Conservation (phyloP, 495 filamentous ascomycete species). For the Hyaloscypha variabilis region DNA sequence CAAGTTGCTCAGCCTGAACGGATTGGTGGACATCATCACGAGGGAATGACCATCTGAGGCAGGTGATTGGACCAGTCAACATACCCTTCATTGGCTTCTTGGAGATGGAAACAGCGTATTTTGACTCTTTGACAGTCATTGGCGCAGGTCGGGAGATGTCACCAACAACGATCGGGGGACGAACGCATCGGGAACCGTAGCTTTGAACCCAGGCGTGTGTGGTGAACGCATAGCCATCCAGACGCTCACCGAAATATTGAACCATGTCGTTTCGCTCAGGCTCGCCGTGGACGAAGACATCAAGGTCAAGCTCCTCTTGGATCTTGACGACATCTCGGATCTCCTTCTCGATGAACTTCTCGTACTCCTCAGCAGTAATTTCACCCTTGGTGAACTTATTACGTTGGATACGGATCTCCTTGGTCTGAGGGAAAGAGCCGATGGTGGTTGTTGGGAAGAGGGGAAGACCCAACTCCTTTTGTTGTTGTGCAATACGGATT, state of each 20-base stretch:
- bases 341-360: conserved; percentile 98
- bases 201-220: conserved; percentile 98
- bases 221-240: conserved; percentile 97
- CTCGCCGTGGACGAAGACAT: conserved; percentile 97
- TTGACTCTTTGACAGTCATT: conserved; percentile 99
- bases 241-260: conserved; percentile 98
- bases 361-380: conserved; percentile 88
- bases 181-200: conserved; percentile 97
- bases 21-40: conserved; percentile 99
- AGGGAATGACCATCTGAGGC: conserved; percentile 98
- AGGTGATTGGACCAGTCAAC: conserved; percentile 98
- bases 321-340: conserved; percentile 90
- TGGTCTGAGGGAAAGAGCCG: conserved; percentile 98
- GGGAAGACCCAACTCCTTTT: conserved; percentile 85
- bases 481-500: conserved; percentile 79
- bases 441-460: conserved; percentile 99
- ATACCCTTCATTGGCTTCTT: conserved; percentile 99
- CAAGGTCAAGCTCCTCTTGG: conserved; percentile 95
- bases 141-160: conserved; percentile 94
- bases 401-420: conserved; percentile 92
- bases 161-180: conserved; percentile 96
- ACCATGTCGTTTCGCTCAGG: conserved; percentile 99
- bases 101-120: conserved; percentile 93
- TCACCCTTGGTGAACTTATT: conserved; percentile 99
- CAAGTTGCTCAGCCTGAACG: conserved; percentile 97